Evolutionary conservation across 805 yeast genomes (phyloP), one percentile per base, ranked within the genome.

Genomic region (Yamadazyma takamatsuzukensis): DNA sequence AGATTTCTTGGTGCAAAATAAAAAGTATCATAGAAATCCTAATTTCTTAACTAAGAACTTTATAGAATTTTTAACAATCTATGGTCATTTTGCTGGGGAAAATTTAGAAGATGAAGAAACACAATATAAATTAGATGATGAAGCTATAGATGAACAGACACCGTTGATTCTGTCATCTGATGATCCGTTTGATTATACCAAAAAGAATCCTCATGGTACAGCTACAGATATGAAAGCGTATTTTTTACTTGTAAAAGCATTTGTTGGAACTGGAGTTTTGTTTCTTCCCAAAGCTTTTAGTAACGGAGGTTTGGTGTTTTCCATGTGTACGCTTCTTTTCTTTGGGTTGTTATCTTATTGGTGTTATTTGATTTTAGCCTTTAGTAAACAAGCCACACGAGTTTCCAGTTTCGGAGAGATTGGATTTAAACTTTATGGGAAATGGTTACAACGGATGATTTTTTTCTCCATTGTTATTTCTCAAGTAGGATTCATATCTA

Each of bases 11-110:
- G 54, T 72, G 3, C 63, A 64, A 23, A 62, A 64, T 33, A 37
- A 36, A 25, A 37, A 44, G 11, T 28, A 39, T 2, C 10, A 19
- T 7, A 23, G 13, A 14, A 37, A 43, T 7, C 47, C 77, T 65
- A 65, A 78, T 7, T 68, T 78, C 36, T 54, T 83, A 24, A 78
- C 94, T 1, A 71, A 76, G 37, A 84, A 83, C 54, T 84, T 84
- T 43, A 65, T 83, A 45, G 93, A 84, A 53, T 84, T 84, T 49
- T 61, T 84, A 28, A 78, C 83, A 41, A 69, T 84, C 6, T 84
- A 84, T 55, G 94, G 94, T 5, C 90, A 84, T 61, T 84, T 84
- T 58, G 93, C 93, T 2, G 94, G 94, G 51, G 93, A 83, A 56
- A 76, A 79, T 24, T 68, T 83, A 33, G 90, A 82, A 47, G 83